phyloP scores from a whole-genome alignment of 768 basidiomycete genomes.

The Hygrocybe coccinea region DNA sequence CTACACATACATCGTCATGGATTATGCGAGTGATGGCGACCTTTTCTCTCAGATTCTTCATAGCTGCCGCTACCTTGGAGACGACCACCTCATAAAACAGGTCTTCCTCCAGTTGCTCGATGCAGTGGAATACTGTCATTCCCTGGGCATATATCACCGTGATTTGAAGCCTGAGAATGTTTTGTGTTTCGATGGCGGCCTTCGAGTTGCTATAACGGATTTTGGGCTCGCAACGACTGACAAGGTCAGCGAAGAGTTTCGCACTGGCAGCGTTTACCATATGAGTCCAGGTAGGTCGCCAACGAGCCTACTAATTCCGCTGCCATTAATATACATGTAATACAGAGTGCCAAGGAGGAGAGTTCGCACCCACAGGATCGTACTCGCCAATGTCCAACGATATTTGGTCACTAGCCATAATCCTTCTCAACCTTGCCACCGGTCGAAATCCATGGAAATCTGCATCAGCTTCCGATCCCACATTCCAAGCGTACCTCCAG shows the following conservation, averaged over 20 bases:
- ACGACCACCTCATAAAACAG: constrained; percentile 77
- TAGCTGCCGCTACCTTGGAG: constrained; percentile 72
- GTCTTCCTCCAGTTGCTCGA: constrained; percentile 93
- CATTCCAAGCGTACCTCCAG: constrained; percentile 82
- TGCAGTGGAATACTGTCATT: constrained; percentile 90
- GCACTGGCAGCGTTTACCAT: constrained; percentile 96
- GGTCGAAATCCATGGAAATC: constrained; percentile 96
- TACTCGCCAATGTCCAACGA: constrained; percentile 91
- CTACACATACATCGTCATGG: constrained; percentile 88
- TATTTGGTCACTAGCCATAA: constrained; percentile 94
- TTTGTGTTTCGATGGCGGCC: constrained; percentile 75
- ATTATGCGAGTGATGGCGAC: constrained; percentile 87
- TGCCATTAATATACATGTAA: constrained; percentile 18
- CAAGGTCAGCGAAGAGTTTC: constrained; percentile 77
- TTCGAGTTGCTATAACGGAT: constrained; percentile 82
- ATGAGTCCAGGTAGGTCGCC: constrained; percentile 80
- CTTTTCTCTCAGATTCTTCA: constrained; percentile 87
- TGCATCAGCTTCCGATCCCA: constrained; percentile 75
- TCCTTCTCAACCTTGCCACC: constrained; percentile 91
- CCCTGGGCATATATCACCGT: constrained; percentile 88
- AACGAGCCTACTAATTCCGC: constrained; percentile 3
- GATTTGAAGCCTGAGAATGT: constrained; percentile 98
- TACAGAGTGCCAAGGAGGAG: constrained; percentile 83
- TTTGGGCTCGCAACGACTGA: constrained; percentile 94
- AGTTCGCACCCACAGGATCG: constrained; percentile 52